Conservation (phyloP, 139 green algal species). For the Dunaliella primolecta region DNA sequence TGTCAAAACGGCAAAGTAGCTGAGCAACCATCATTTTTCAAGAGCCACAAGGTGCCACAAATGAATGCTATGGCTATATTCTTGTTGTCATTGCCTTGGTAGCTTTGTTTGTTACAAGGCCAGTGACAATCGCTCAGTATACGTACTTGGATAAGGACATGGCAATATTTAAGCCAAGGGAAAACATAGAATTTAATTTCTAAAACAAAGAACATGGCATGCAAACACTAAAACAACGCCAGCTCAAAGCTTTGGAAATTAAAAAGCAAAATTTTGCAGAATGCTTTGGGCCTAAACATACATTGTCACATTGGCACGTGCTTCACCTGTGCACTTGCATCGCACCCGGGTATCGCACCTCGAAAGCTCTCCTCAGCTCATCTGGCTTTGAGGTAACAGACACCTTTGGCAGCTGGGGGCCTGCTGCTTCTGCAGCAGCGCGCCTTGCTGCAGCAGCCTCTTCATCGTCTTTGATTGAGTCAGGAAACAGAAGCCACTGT, state of each 20-base stretch:
- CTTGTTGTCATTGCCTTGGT: background rate
- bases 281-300: background rate
- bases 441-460: background rate
- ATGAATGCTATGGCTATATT: no score
- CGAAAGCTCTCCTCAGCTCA: conserved; percentile 40
- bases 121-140: background rate
- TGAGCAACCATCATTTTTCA: background rate
- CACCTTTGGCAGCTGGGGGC: conserved; percentile 48
- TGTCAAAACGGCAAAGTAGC: background rate
- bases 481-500: conserved; percentile 51
- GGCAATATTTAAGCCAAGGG: no score
- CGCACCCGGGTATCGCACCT: background rate
- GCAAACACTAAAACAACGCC: no score
- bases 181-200: background rate
- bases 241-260: no score
- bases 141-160: no score
- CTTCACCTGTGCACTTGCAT: background rate
- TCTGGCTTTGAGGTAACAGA: conserved; percentile 24
- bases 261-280: no score
- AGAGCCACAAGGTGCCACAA: no score
- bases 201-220: background rate
- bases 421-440: conserved; percentile 14
- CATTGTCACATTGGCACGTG: background rate
- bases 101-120: background rate
- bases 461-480: conserved; percentile 37